A percentile compares a stretch with the other conserved stretches of the same genome.
These are phyloP conservation scores for Panicum virgatum DNA, from an alignment of 202 grass and related monocot species.

Conservation along the genomic window DNA sequence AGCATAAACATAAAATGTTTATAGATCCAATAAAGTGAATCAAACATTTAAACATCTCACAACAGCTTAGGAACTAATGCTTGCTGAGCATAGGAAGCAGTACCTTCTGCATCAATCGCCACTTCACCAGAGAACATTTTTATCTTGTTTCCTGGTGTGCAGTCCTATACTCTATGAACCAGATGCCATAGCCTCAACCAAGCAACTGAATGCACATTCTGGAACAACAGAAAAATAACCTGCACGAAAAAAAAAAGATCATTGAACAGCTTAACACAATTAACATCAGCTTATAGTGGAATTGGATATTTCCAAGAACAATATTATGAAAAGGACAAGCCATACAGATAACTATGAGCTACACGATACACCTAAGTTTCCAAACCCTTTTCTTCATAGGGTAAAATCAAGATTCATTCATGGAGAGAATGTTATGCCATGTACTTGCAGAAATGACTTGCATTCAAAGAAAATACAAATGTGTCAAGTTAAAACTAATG, in stretches of 20 bases:
- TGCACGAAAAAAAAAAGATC: neutral
- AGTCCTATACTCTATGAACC: neutral
- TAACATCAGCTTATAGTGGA: neutral
- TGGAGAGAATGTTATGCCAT: neutral
- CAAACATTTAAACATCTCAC: too few species aligned
- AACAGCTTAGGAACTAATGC: too few species aligned
- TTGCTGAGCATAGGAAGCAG: too few species aligned
- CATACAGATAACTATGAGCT: neutral
- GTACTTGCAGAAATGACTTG: neutral
- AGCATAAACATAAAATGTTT: too few species aligned
- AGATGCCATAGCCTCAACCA: neutral
- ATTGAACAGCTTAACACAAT: too few species aligned
- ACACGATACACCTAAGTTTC: too few species aligned
- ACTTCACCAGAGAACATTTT: too few species aligned
- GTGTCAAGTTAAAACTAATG: neutral
- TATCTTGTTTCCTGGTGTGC: too few species aligned
- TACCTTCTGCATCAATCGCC: too few species aligned
- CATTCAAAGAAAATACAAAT: neutral
- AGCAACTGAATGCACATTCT: neutral
- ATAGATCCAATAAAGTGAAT: too few species aligned
- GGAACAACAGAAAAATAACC: neutral
- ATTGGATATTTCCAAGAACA: neutral
- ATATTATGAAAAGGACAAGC: neutral
- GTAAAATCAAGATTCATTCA: neutral
- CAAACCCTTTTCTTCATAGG: neutral